Conservation (phyloP, 2,329 filamentous ascomycete genomes). For the Rhynchosporium secalis region DNA sequence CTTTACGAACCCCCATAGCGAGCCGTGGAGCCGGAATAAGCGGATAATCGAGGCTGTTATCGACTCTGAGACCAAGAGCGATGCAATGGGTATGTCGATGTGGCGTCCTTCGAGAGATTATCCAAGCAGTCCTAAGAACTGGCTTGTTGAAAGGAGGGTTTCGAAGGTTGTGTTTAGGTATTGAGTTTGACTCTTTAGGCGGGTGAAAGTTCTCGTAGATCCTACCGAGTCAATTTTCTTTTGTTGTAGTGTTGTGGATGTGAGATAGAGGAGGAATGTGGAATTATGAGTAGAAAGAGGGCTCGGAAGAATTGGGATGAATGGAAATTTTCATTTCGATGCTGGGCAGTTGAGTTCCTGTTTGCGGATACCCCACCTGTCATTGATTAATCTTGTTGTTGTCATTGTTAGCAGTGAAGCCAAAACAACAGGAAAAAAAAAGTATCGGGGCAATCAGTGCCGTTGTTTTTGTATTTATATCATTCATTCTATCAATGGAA, state of each 20-base stretch:
- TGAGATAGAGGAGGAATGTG: neutral
- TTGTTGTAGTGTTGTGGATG: neutral
- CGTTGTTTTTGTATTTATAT: slow-evolving; percentile 8
- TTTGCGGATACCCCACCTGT: slow-evolving; percentile 3
- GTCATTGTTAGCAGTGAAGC: neutral
- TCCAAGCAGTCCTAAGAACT: slow-evolving; percentile 28
- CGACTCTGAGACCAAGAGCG: slow-evolving; percentile 19
- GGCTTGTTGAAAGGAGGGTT: slow-evolving; percentile 27
- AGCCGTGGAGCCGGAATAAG: slow-evolving; percentile 30
- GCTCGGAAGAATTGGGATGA: neutral
- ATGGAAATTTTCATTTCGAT: neutral
- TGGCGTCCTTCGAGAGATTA: slow-evolving; percentile 27
- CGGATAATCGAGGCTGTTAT: slow-evolving; percentile 19
- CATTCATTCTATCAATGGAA: neutral
- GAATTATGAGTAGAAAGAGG: neutral
- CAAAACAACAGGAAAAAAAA: neutral
- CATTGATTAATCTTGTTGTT: neutral
- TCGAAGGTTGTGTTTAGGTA: slow-evolving; percentile 32
- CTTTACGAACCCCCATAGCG: slow-evolving; percentile 25
- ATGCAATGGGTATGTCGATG: slow-evolving; percentile 18
- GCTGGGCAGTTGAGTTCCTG: neutral
- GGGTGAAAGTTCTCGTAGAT: neutral
- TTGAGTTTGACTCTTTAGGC: slow-evolving; percentile 14
- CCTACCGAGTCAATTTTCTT: neutral
- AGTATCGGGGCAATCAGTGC: neutral